These are phyloP conservation scores for Rhynchospora tenuis DNA, from an alignment of 176 grass and related monocot genomes.

Conservation along the genomic window DNA sequence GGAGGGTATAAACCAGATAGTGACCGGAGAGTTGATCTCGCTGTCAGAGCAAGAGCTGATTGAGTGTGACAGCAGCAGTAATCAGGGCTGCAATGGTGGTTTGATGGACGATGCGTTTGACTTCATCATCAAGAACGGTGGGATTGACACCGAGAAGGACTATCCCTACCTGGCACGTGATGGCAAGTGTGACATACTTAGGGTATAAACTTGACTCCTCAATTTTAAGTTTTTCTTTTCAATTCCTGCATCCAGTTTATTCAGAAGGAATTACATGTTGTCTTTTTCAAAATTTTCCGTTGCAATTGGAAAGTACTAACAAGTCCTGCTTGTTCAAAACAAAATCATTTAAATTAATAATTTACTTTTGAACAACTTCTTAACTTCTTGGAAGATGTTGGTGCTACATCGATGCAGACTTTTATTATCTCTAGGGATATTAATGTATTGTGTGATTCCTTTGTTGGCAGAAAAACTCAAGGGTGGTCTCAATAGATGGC, in stretches of 20 bases:
- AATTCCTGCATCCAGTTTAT: neutral
- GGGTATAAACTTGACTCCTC: conserved; percentile 35
- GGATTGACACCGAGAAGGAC: conserved; percentile 77
- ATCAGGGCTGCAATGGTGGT: conserved; percentile 77
- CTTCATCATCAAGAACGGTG: conserved; percentile 76
- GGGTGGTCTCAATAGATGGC: conserved; percentile 74
- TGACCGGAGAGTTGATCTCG: conserved; percentile 61
- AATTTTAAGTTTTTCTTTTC: neutral
- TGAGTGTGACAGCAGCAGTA: conserved; percentile 59
- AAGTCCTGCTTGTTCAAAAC: neutral
- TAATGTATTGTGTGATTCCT: neutral
- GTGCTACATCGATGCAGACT: neutral
- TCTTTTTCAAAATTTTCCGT: neutral
- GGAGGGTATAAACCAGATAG: conserved; percentile 84
- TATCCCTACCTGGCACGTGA: conserved; percentile 74
- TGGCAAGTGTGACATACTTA: conserved; percentile 51
- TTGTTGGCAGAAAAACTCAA: conserved; percentile 52
- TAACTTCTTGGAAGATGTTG: neutral
- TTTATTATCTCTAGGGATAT: neutral
- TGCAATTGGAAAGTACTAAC: neutral
- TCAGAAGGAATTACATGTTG: neutral
- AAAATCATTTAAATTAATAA: neutral
- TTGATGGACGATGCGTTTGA: conserved; percentile 78
- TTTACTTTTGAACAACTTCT: neutral
- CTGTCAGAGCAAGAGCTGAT: conserved; percentile 84